phyloP scores from a whole-genome alignment of 2,329 filamentous ascomycete genomes.

The Akanthomyces uredinophilus region DNA sequence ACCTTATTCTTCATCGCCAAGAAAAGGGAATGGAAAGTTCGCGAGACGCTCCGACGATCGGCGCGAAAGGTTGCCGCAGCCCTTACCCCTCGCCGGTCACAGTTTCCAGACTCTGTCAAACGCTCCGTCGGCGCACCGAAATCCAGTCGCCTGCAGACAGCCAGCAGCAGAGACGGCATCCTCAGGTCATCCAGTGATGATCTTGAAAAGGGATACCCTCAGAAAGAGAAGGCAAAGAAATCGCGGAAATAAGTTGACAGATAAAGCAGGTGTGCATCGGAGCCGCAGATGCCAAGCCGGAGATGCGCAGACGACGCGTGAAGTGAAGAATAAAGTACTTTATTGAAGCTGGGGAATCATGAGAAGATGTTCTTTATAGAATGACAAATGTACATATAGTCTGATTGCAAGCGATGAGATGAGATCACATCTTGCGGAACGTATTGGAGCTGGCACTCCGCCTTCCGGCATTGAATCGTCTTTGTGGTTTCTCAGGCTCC shows the following conservation, averaged over 20 bases:
- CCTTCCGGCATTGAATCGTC: constrained; percentile 39
- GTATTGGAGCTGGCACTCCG: constrained; percentile 73
- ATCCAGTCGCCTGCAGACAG: constrained; percentile 39
- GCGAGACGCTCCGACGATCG: constrained; percentile 65
- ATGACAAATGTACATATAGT: constrained; percentile 14
- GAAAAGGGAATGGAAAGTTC: constrained; percentile 77
- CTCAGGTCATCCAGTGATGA: constrained; percentile 49
- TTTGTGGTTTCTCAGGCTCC: constrained; percentile 27
- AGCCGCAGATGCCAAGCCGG: too few species aligned
- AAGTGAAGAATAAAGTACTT: constrained; percentile 16
- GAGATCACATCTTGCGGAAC: constrained; percentile 58
- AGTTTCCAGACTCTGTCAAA: constrained; percentile 56
- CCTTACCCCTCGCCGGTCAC: constrained; percentile 56
- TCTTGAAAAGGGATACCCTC: constrained; percentile 52
- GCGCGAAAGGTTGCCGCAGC: constrained; percentile 56
- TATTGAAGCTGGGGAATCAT: constrained; percentile 9
- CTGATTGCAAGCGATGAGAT: constrained; percentile 17
- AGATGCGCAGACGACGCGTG: neutral
- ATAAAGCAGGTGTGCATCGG: neutral
- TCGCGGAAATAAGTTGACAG: neutral
- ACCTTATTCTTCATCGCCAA: constrained; percentile 75
- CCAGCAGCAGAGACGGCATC: constrained; percentile 55
- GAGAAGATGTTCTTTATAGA: neutral
- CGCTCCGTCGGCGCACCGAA: constrained; percentile 27
- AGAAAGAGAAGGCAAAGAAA: constrained; percentile 30